Evolutionary conservation across 768 basidiomycete genomes (phyloP).

Genomic region (Pleurotus salmoneostramineus): DNA sequence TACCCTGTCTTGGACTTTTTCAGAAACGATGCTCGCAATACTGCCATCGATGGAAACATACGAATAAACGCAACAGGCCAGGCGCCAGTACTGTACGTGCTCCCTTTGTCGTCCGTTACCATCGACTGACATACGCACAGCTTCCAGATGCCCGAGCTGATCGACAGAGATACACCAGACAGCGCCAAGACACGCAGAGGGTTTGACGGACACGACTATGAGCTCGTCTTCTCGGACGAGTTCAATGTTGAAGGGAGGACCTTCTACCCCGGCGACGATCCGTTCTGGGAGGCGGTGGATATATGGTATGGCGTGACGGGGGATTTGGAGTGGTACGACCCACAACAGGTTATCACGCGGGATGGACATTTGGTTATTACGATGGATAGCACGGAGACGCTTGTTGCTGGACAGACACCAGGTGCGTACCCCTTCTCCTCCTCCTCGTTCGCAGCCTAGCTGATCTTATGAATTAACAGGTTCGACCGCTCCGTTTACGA

Average conservation of each 20-base stretch:
- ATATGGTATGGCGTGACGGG: constrained; percentile 70
- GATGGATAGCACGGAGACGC: constrained; percentile 44
- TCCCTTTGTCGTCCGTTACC: constrained; percentile 1
- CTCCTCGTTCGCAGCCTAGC: background rate
- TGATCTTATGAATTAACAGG: constrained; percentile 14
- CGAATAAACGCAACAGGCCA: constrained; percentile 69
- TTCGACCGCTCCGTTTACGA: constrained; percentile 44
- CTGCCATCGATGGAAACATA: constrained; percentile 58
- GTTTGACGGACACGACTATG: constrained; percentile 67
- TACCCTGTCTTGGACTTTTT: constrained; percentile 69
- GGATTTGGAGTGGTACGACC: constrained; percentile 79
- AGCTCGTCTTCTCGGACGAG: constrained; percentile 75
- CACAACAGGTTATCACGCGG: constrained; percentile 58
- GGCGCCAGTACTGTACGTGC: constrained; percentile 45
- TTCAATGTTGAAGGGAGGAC: constrained; percentile 64
- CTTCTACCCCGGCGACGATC: constrained; percentile 64
- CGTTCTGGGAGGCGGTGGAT: constrained; percentile 69
- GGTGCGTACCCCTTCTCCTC: constrained; percentile 18
- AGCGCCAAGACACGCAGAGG: constrained; percentile 58
- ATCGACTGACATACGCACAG: constrained; percentile 8
- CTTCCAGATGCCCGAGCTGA: constrained; percentile 51
- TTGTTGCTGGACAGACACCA: constrained; percentile 23
- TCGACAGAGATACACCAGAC: constrained; percentile 71
- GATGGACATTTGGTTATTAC: constrained; percentile 67
- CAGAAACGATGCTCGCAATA: constrained; percentile 28